Evolutionary conservation across 2,329 filamentous ascomycete genomes (phyloP).

Genomic region (Pseudocercospora fuligena): DNA sequence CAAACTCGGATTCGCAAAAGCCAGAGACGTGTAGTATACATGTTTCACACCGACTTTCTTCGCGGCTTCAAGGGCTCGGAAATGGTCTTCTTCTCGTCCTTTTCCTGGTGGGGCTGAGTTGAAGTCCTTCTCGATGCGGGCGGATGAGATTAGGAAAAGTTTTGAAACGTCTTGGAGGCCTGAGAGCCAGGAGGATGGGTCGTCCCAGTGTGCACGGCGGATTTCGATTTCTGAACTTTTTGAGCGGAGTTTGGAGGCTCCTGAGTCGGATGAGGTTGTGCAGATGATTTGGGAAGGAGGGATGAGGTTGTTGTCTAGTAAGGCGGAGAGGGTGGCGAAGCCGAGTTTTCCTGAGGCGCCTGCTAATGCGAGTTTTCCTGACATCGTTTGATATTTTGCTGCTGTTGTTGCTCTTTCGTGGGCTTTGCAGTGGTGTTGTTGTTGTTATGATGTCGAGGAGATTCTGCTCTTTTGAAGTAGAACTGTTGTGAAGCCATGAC

Average conservation of each 20-base stretch:
- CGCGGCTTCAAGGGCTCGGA: conserved; percentile 50
- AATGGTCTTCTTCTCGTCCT: conserved; percentile 52
- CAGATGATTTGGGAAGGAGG: conserved; percentile 45
- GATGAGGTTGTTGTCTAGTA: conserved; percentile 49
- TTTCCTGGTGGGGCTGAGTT: conserved; percentile 46
- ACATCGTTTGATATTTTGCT: conserved; percentile 1
- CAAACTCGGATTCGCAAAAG: conserved; percentile 48
- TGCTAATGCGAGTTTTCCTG: conserved; percentile 44
- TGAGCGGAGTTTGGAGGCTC: conserved; percentile 36
- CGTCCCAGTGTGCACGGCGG: conserved; percentile 48
- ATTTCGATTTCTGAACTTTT: conserved; percentile 38
- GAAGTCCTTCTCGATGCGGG: conserved; percentile 52
- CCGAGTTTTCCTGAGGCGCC: conserved; percentile 54
- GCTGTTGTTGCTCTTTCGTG: not conserved
- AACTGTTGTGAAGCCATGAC: not conserved
- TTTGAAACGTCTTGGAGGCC: conserved; percentile 47
- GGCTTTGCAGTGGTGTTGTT: too few relatives aligned
- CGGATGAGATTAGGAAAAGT: conserved; percentile 53
- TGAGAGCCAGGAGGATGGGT: conserved; percentile 38
- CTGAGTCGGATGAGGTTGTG: conserved; percentile 40
- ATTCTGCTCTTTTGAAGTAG: not conserved
- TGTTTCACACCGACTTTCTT: conserved; percentile 47
- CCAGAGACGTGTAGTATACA: conserved; percentile 54
- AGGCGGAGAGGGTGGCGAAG: conserved; percentile 48
- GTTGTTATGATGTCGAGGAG: not conserved